phyloP scores from a whole-genome alignment of 2,329 filamentous ascomycete species.

The Trichoderma breve region DNA sequence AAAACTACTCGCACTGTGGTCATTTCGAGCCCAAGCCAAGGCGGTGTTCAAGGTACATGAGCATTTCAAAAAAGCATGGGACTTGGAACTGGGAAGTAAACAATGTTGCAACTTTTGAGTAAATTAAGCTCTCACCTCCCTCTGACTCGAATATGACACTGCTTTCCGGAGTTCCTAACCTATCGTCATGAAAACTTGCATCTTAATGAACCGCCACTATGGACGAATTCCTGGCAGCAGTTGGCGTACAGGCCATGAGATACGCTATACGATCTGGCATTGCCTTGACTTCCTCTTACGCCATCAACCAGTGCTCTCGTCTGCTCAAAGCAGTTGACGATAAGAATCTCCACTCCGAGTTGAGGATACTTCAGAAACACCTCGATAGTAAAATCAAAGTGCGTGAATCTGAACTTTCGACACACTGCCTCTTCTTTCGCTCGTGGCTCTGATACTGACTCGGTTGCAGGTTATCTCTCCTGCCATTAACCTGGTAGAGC shows the following conservation, averaged over 20 bases:
- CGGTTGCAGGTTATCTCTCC: slow-evolving; percentile 76
- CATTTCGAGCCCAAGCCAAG: not conserved
- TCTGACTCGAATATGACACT: not conserved
- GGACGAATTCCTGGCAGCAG: slow-evolving; percentile 61
- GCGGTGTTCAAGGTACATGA: not conserved
- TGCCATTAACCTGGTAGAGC: slow-evolving; percentile 86
- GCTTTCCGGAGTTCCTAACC: not conserved
- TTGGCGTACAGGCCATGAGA: slow-evolving; percentile 75
- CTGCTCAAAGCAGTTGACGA: slow-evolving; percentile 76
- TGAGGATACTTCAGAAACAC: slow-evolving; percentile 67
- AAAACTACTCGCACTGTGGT: not conserved
- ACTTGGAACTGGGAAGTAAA: not conserved
- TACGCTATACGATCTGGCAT: slow-evolving; percentile 89
- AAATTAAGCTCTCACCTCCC: not conserved
- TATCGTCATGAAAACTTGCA: not conserved
- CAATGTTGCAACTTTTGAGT: not conserved
- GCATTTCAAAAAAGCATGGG: not conserved
- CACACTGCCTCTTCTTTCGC: not conserved
- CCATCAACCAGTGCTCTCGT: slow-evolving; percentile 76
- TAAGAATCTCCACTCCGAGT: slow-evolving; percentile 63
- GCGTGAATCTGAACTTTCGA: not conserved
- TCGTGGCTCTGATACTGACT: not conserved
- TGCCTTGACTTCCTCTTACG: slow-evolving; percentile 78
- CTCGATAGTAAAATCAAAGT: slow-evolving; percentile 85
- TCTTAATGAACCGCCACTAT: slow-evolving; percentile 47